These are phyloP conservation scores for Lipomyces orientalis DNA, from an alignment of 805 yeast species.

Conservation along the genomic window DNA sequence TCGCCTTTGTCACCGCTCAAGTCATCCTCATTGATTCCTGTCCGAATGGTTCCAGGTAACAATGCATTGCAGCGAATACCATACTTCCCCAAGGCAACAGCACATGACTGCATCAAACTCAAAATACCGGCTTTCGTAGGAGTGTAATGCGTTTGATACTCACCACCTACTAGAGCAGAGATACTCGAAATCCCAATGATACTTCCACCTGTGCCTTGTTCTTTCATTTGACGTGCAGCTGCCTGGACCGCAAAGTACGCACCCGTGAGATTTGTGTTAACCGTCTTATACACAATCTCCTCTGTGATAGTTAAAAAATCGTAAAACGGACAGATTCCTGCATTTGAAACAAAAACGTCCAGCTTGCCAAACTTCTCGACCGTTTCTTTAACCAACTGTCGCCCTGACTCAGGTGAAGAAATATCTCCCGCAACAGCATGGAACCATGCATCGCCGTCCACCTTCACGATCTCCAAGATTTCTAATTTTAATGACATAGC, in stretches of 20 bases:
- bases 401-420: constrained; percentile 49
- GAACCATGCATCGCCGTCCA: constrained; percentile 31
- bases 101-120: constrained; percentile 53
- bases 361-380: constrained; percentile 51
- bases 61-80: constrained; percentile 55
- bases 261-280: constrained; percentile 53
- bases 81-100: constrained; percentile 52
- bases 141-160: constrained; percentile 54
- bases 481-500: constrained; percentile 63
- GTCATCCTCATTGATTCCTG: constrained; percentile 53
- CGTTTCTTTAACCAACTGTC: constrained; percentile 40
- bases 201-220: constrained; percentile 56
- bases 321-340: constrained; percentile 53
- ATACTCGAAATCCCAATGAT: constrained; percentile 54
- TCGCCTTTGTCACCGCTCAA: constrained; percentile 48
- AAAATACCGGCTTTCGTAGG: constrained; percentile 56
- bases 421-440: constrained; percentile 55
- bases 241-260: constrained; percentile 55
- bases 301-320: constrained; percentile 52
- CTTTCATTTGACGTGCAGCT: constrained; percentile 53
- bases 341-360: constrained; percentile 53
- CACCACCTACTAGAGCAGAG: constrained; percentile 56
- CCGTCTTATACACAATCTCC: constrained; percentile 47
- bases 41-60: constrained; percentile 54
- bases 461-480: constrained; percentile 39